phyloP scores from a whole-genome alignment of 768 basidiomycete species.

The Cyclocybe cylindracea region DNA sequence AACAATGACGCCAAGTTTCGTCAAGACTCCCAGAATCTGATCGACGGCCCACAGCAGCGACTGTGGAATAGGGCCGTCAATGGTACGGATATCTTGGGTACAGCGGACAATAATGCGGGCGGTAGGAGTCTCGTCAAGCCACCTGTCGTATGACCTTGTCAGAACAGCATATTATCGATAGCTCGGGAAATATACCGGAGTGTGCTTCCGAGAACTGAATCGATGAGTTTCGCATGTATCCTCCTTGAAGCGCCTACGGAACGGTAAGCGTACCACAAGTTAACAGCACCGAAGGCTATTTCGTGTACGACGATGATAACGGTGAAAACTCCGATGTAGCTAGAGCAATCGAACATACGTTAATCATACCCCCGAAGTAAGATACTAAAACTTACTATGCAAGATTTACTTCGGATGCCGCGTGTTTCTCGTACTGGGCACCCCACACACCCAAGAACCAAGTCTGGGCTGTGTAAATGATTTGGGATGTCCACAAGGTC shows the following conservation, averaged over 20 bases:
- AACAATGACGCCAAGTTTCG: constrained; percentile 41
- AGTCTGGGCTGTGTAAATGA: constrained; percentile 31
- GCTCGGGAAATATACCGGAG: constrained; percentile 10
- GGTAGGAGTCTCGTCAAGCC: constrained; percentile 25
- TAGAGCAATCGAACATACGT: constrained; percentile 16
- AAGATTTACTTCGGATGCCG: constrained; percentile 32
- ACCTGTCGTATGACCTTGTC: constrained; percentile 26
- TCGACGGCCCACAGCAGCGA: no score
- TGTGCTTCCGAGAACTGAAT: constrained; percentile 17
- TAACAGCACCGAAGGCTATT: constrained; percentile 3
- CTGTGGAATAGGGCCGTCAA: no score
- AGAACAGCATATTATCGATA: constrained; percentile 1
- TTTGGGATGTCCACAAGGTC: constrained; percentile 25
- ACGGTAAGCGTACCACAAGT: constrained; percentile 28
- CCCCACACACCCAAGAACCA: constrained; percentile 49
- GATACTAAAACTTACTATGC: constrained; percentile 32
- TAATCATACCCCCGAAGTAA: background rate
- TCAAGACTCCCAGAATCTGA: constrained; percentile 10
- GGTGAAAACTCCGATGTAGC: constrained; percentile 45
- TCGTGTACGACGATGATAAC: constrained; percentile 9
- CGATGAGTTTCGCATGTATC: constrained; percentile 12
- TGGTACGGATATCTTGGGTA: constrained; percentile 16
- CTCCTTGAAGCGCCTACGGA: constrained; percentile 33
- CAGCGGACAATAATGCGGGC: constrained; percentile 16
- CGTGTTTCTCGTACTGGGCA: constrained; percentile 38